Conservation (phyloP, 805 yeast genomes). For the Candida tibetensis region DNA sequence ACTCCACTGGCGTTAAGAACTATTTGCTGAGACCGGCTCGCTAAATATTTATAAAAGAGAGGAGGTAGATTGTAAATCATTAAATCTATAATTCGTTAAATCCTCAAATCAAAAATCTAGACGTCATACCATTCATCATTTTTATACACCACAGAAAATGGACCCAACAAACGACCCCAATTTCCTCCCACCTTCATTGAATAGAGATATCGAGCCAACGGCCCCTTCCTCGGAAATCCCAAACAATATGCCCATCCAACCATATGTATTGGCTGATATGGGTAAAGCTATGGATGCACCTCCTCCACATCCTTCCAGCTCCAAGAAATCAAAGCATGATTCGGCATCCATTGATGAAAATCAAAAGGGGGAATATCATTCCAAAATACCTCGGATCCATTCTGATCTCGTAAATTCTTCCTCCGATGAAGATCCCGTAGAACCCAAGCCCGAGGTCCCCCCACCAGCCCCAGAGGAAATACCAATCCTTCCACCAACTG, state of each 20-base stretch:
- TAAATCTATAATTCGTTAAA: no score
- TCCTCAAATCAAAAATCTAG: no score
- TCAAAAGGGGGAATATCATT: constrained; percentile 23
- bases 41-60: no score
- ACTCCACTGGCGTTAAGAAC: background rate
- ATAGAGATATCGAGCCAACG: constrained; percentile 58
- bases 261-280: constrained; percentile 72
- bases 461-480: constrained; percentile 2
- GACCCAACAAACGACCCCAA: constrained; percentile 93
- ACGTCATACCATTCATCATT: background rate
- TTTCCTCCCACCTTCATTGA: constrained; percentile 79
- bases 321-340: constrained; percentile 8
- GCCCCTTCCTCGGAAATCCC: constrained; percentile 73
- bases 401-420: constrained; percentile 51
- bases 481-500: constrained; percentile 39
- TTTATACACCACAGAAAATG: constrained; percentile 41
- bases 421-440: constrained; percentile 40
- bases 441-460: background rate
- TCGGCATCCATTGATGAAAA: constrained; percentile 5
- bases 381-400: constrained; percentile 52
- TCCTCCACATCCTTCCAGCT: constrained; percentile 46
- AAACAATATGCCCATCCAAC: constrained; percentile 71
- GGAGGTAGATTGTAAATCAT: no score
- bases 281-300: constrained; percentile 75
- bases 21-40: background rate